Conservation (phyloP, 495 filamentous ascomycete species). For the Cercophora newfieldiana region DNA sequence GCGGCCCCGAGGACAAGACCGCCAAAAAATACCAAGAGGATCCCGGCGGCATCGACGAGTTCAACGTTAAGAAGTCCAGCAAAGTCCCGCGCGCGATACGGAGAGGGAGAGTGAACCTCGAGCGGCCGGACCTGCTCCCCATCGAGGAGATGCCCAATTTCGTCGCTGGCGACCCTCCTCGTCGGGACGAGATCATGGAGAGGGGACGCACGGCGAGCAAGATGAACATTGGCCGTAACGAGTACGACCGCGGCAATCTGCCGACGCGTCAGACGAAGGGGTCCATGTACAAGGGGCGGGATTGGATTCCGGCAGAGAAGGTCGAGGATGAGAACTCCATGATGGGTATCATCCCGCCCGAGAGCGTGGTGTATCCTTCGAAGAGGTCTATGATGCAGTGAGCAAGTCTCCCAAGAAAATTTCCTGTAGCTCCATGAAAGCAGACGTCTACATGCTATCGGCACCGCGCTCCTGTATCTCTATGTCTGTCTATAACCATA, state of each 20-base stretch:
- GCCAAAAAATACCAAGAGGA: slow-evolving; percentile 31
- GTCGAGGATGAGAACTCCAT: not conserved
- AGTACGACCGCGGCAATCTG: slow-evolving; percentile 4
- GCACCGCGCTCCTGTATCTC: not conserved
- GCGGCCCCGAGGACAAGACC: slow-evolving; percentile 38
- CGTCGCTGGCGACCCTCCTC: slow-evolving; percentile 1
- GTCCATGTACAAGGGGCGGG: slow-evolving; percentile 17
- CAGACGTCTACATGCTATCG: not conserved
- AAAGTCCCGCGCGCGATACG: slow-evolving; percentile 13
- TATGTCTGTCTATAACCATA: slow-evolving; percentile 3
- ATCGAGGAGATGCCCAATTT: slow-evolving; percentile 11
- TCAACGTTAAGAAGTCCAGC: slow-evolving; percentile 18
- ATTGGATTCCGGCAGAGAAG: not conserved
- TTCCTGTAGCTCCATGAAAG: not conserved
- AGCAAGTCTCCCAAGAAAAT: too few species aligned
- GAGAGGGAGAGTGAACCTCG: not conserved
- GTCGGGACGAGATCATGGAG: slow-evolving; percentile 14
- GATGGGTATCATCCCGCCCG: not conserved
- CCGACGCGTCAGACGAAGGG: slow-evolving; percentile 6
- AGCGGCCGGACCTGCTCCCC: slow-evolving; percentile 17
- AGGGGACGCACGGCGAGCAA: slow-evolving; percentile 16
- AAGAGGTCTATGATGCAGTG: not conserved
- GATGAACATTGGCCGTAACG: slow-evolving; percentile 13
- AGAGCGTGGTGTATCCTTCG: not conserved
- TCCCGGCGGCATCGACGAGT: slow-evolving; percentile 28